Conservation (phyloP, 2,329 filamentous ascomycete genomes). For the Raffaelea albimanens region DNA sequence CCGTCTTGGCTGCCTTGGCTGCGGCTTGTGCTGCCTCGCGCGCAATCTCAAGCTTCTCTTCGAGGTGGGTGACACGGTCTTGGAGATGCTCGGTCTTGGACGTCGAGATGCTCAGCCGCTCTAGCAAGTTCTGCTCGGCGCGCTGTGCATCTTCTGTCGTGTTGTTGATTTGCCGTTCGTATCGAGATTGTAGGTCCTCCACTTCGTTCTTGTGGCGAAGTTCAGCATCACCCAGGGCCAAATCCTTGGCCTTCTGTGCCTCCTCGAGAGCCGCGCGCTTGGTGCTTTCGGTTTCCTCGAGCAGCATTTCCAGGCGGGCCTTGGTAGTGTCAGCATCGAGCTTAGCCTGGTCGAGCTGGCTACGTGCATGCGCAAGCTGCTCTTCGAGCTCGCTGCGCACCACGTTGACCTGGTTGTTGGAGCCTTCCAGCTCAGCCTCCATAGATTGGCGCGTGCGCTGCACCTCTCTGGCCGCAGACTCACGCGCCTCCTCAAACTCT, state of each 20-base stretch:
- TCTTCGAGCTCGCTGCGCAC: conserved; percentile 75
- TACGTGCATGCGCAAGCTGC: conserved; percentile 61
- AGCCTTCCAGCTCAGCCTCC: conserved; percentile 72
- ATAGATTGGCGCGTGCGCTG: conserved; percentile 70
- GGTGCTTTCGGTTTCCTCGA: conserved; percentile 68
- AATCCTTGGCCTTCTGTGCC: conserved; percentile 23
- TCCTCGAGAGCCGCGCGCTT: conserved; percentile 27
- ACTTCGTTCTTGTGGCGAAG: conserved; percentile 58
- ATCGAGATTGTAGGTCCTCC: conserved; percentile 66
- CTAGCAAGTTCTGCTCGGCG: conserved; percentile 67
- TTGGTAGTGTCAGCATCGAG: conserved; percentile 74
- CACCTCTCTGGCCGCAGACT: conserved; percentile 70
- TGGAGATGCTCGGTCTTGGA: conserved; percentile 80
- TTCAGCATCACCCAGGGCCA: conserved; percentile 38
- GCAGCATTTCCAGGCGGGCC: conserved; percentile 71
- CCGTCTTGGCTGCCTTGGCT: conserved; percentile 57
- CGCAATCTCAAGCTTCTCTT: conserved; percentile 85
- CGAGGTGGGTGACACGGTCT: conserved; percentile 73
- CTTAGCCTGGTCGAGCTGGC: conserved; percentile 67
- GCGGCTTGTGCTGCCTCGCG: conserved; percentile 81
- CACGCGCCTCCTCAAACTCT: conserved; percentile 75
- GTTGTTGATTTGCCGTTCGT: conserved; percentile 64
- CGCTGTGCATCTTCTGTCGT: conserved; percentile 74
- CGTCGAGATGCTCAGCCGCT: conserved; percentile 71
- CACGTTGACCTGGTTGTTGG: conserved; percentile 77